phyloP scores from a whole-genome alignment of 768 basidiomycete species.

The Boletellus emodensis region DNA sequence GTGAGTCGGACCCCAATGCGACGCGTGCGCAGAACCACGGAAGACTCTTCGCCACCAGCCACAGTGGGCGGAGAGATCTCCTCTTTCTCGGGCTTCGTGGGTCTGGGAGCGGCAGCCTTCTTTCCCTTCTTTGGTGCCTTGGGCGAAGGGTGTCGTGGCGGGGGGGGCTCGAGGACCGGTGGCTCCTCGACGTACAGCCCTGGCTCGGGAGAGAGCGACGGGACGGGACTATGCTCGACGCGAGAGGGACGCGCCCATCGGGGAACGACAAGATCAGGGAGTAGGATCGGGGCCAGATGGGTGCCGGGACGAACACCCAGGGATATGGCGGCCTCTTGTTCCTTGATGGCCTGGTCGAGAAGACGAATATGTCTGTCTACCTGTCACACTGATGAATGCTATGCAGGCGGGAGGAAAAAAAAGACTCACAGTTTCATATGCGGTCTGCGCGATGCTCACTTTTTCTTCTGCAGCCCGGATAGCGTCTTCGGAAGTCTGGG shows the following conservation, averaged over 20 bases:
- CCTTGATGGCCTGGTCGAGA: constrained; percentile 69
- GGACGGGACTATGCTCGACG: constrained; percentile 41
- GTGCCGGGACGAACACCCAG: constrained; percentile 52
- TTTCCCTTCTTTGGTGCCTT: constrained; percentile 23
- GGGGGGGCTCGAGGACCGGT: constrained; percentile 5
- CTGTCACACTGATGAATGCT: constrained; percentile 34
- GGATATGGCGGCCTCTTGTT: constrained; percentile 53
- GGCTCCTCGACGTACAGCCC: constrained; percentile 17
- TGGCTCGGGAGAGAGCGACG: constrained; percentile 32
- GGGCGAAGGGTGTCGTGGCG: constrained; percentile 9
- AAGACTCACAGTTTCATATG: constrained; percentile 59
- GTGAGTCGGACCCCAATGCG: constrained; percentile 32
- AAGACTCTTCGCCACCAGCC: constrained; percentile 8
- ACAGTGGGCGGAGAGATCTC: constrained; percentile 8
- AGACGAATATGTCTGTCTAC: constrained; percentile 76
- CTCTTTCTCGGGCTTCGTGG: constrained; percentile 16
- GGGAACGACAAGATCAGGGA: constrained; percentile 60
- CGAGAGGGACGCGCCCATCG: constrained; percentile 46
- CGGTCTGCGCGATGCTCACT: constrained; percentile 66
- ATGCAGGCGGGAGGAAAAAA: background rate
- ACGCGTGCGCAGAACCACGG: constrained; percentile 14
- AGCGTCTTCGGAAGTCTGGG: constrained; percentile 55
- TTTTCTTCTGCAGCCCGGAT: constrained; percentile 72
- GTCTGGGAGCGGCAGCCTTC: constrained; percentile 15
- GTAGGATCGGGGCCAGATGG: constrained; percentile 49